Evolutionary conservation across 1,284 basidiomycete genomes (phyloP).

Genomic region (Rhodofomes roseus): DNA sequence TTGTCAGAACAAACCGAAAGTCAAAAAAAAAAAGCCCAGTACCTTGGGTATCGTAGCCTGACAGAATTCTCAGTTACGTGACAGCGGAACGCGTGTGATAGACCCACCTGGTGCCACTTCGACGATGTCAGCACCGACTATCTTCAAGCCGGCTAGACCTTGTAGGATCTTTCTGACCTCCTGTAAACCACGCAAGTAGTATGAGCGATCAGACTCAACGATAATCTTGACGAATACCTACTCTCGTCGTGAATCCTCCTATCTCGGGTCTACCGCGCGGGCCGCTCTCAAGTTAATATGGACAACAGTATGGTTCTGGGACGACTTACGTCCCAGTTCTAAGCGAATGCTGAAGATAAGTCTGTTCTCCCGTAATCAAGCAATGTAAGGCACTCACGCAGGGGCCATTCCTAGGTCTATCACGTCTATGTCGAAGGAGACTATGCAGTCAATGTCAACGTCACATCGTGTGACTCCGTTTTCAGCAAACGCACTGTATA

Average conservation of each 20-base stretch:
- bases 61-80: neutral
- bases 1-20: neutral
- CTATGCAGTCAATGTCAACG: slow-evolving; percentile 15
- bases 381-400: slow-evolving; percentile 23
- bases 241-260: slow-evolving; percentile 35
- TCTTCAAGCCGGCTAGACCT: slow-evolving; percentile 33
- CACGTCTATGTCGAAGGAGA: slow-evolving; percentile 32
- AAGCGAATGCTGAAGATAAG: neutral
- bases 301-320: neutral
- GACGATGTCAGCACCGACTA: slow-evolving; percentile 38
- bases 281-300: neutral
- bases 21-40: neutral
- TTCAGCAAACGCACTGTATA: slow-evolving; percentile 26
- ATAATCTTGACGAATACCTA: slow-evolving; percentile 8
- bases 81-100: neutral
- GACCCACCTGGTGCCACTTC: slow-evolving; percentile 32
- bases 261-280: slow-evolving; percentile 26
- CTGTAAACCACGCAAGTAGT: slow-evolving; percentile 9
- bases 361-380: neutral
- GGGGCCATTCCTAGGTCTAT: slow-evolving; percentile 37
- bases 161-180: slow-evolving; percentile 38
- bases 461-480: neutral
- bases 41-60: slow-evolving; percentile 30
- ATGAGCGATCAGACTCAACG: neutral
- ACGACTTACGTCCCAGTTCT: slow-evolving; percentile 34